These are phyloP conservation scores for Cladophialophora immunda DNA, from an alignment of 2,329 filamentous ascomycete species.

Conservation along the genomic window DNA sequence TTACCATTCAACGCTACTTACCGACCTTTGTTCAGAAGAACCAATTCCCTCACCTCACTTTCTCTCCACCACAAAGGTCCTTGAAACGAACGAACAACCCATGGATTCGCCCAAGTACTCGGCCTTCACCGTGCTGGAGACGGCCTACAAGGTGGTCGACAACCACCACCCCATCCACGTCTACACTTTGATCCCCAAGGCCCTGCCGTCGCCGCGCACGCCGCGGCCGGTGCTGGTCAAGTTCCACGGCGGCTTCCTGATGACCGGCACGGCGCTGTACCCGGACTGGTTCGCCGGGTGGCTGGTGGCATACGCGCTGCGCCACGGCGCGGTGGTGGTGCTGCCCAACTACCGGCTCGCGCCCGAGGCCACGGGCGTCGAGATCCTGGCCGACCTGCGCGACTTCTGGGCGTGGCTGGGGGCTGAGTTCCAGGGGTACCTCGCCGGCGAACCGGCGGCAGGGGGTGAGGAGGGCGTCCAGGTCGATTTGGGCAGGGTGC, in stretches of 20 bases:
- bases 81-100: background rate
- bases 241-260: conserved; percentile 19
- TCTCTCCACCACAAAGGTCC: too few relatives aligned
- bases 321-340: conserved; percentile 7
- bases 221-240: conserved; percentile 3
- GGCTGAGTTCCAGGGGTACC: background rate
- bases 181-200: conserved; percentile 11
- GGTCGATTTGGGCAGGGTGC: conserved; percentile 9
- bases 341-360: conserved; percentile 14
- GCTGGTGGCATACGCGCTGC: conserved; percentile 19
- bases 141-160: conserved; percentile 12
- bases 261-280: conserved; percentile 16
- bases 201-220: background rate
- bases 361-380: background rate
- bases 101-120: conserved; percentile 6
- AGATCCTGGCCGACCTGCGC: conserved; percentile 10
- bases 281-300: conserved; percentile 15
- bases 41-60: too few relatives aligned
- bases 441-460: background rate
- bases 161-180: conserved; percentile 8
- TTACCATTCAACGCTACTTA: too few relatives aligned
- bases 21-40: too few relatives aligned
- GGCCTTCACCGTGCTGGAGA: conserved; percentile 9
- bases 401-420: conserved; percentile 18
- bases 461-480: too few relatives aligned